phyloP scores from a whole-genome alignment of 345 rosid genomes.

The Adansonia digitata region DNA sequence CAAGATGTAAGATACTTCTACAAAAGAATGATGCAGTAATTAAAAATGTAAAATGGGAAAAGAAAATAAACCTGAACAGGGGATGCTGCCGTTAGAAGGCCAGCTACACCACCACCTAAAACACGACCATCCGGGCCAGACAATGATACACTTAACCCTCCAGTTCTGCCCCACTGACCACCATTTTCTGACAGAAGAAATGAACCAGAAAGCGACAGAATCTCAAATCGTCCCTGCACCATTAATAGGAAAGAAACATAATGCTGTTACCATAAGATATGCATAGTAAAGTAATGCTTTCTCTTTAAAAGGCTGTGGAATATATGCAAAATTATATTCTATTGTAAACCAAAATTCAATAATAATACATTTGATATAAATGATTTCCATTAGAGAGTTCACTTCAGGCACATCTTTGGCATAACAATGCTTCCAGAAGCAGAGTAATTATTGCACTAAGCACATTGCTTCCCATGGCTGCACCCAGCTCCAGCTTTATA shows the following conservation, averaged over 20 bases:
- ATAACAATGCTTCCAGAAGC: background rate
- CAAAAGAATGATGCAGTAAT: background rate
- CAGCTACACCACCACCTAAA: conserved; percentile 86
- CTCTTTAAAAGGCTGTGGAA: background rate
- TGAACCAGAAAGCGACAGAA: conserved; percentile 82
- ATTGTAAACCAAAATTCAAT: background rate
- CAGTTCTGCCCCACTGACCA: conserved; percentile 67
- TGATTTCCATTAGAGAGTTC: background rate
- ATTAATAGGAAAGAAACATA: background rate
- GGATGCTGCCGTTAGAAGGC: conserved; percentile 77
- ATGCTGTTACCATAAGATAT: conserved; percentile 1
- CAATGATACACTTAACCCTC: conserved; percentile 70
- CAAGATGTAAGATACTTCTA: background rate
- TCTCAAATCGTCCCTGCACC: conserved; percentile 81
- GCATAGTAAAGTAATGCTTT: background rate
- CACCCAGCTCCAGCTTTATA: background rate
- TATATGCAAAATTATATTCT: background rate
- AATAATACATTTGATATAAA: background rate
- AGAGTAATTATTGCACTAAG: background rate
- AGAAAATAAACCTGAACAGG: conserved; percentile 70
- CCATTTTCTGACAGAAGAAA: conserved; percentile 66
- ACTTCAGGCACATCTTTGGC: background rate
- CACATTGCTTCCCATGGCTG: background rate
- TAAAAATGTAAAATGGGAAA: background rate
- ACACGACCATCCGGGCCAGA: conserved; percentile 90